Base-by-base conservation (phyloP, 1,284 basidiomycete genomes). In the Abortiporus biennis region DNA sequence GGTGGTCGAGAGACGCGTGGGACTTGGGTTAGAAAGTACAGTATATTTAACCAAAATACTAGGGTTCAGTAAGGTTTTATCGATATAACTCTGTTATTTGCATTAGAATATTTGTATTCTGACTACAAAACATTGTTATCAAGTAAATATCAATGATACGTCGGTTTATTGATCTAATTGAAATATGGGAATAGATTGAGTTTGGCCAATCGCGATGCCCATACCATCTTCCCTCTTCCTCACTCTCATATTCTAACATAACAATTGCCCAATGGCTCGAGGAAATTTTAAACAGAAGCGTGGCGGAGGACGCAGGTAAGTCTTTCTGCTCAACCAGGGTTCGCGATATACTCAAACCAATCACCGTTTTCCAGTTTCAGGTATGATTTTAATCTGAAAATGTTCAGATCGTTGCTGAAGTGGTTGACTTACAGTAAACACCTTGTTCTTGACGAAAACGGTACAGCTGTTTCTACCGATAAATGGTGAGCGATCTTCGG, bases 201-300 rank as follows among this genome's bases (percentile, higher is more conserved):
- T n/a, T n/a, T n/a, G n/a, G n/a, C n/a, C n/a, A n/a, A n/a, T n/a
- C n/a, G n/a, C n/a, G n/a, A n/a, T n/a, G n/a, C n/a, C n/a, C n/a
- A n/a, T n/a, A n/a, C n/a, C n/a, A n/a, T n/a, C n/a, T n/a, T n/a
- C n/a, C n/a, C n/a, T n/a, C n/a, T n/a, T n/a, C n/a, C 15, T 17
- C 33, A 9, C 2, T 34, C 21, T 30, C 21, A 43, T 22, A 11
- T 22, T n/a, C 24, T 9, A 11, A 29, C 16, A 33, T 6, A 40
- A 32, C 4, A 17, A 29, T 32, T 24, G 11, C 16, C 27, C 33
- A 22, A 60, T 60, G 58, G 58, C 53, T 37, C 46, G 58, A 49
- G 58, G 84, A 47, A 91, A 87, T 66, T 90, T 79, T 69, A 92
- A 92, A 74, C 72, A 79, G 47, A 85, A 85, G 56, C 86, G 91